Conservation (phyloP, 2,329 filamentous ascomycete genomes). For the Colletotrichum somersetense region DNA sequence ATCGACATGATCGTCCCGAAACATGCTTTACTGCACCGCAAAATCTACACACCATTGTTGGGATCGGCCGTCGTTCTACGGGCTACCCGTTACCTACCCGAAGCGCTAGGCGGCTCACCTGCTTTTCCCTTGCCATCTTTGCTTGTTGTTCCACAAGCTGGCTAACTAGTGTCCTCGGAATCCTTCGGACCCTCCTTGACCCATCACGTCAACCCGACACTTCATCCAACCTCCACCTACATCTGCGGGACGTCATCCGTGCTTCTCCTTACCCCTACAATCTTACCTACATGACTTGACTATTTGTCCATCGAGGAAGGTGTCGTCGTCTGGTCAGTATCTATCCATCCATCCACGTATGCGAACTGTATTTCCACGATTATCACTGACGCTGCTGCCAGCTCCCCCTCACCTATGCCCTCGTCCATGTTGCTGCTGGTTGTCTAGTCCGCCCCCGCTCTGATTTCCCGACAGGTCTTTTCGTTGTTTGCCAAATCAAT, state of each 20-base stretch:
- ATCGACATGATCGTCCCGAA: conserved; percentile 1
- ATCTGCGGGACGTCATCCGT: conserved; percentile 11
- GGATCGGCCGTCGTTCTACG: neutral
- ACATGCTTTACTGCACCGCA: neutral
- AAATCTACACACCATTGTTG: neutral
- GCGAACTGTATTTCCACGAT: neutral
- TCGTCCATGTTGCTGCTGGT: neutral
- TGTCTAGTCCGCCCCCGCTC: neutral
- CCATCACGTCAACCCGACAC: conserved; percentile 21
- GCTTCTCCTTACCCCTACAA: conserved; percentile 1
- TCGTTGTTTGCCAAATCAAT: neutral
- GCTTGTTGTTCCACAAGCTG: conserved; percentile 11
- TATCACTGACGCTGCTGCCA: conserved; percentile 10
- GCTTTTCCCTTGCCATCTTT: neutral
- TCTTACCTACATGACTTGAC: neutral
- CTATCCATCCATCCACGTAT: neutral
- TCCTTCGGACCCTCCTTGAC: conserved; percentile 30
- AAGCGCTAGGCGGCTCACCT: conserved; percentile 12
- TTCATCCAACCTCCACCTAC: conserved; percentile 25
- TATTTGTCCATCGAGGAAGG: neutral
- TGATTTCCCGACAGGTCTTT: neutral
- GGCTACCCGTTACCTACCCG: neutral
- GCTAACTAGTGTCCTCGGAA: conserved; percentile 26
- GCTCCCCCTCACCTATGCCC: neutral
- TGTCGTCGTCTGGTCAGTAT: neutral